Conservation (phyloP, 2,329 filamentous ascomycete species). For the Fusarium compactum region DNA sequence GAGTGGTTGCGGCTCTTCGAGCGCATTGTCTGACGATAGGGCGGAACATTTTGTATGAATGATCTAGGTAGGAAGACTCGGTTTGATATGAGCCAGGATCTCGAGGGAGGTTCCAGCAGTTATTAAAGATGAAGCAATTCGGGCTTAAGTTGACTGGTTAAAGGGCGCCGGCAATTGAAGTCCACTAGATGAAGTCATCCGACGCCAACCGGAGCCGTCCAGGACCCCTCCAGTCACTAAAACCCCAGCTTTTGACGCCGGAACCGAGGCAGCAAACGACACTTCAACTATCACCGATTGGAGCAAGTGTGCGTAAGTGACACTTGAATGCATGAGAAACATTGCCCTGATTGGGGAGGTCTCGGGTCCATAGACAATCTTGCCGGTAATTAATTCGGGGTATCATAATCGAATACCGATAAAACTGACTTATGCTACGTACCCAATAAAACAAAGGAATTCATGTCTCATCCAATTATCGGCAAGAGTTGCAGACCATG, state of each 20-base stretch:
- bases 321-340: conserved; percentile 17
- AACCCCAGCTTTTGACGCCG: conserved; percentile 46
- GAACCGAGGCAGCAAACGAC: conserved; percentile 38
- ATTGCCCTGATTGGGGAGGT: conserved; percentile 20
- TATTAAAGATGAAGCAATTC: conserved; percentile 35
- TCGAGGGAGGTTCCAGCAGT: conserved; percentile 22
- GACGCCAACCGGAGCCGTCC: conserved; percentile 47
- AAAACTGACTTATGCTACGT: conserved; percentile 14
- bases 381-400: conserved; percentile 29
- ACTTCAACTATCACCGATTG: conserved; percentile 16
- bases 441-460: conserved; percentile 16
- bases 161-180: conserved; percentile 41
- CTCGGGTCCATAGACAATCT: conserved; percentile 26
- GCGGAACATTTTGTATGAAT: conserved; percentile 47
- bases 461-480: conserved; percentile 32
- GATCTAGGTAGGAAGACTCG: neutral
- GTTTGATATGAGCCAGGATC: neutral
- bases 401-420: conserved; percentile 33
- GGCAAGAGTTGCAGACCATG: conserved; percentile 30
- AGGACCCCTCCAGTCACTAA: conserved; percentile 16
- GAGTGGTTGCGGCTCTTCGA: conserved; percentile 36
- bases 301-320: conserved; percentile 7
- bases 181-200: conserved; percentile 49
- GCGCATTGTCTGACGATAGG: conserved; percentile 49
- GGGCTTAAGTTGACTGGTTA: conserved; percentile 22